Evolutionary conservation across 805 yeast genomes (phyloP), one percentile per base, ranked within the genome.

Genomic region (Suhomyces tanzawaensis): DNA sequence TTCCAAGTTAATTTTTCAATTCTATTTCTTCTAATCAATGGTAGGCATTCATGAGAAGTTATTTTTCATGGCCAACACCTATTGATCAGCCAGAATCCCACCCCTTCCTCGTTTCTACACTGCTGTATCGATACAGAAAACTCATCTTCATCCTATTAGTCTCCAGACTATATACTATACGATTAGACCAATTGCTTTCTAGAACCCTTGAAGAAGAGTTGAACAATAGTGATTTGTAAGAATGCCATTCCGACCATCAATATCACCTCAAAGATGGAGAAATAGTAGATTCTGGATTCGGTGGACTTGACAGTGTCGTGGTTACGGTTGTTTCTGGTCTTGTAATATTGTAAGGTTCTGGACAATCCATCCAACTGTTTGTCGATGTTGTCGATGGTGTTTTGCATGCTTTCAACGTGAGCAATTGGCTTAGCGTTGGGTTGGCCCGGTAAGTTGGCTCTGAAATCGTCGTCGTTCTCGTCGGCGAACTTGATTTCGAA

Each of bases 321-420:
- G 67, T 91, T 91, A 67, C 98, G 78, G 66, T 80, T 80, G 64
- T 86, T 91, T 69, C 99, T 82, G 9, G 95, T 81, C 64, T 81
- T 85, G 72, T 90, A 89, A 64, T 90, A 85, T 51, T 82, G 85
- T 57, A 91, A 66, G 26, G 81, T 69, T 48, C 73, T 73, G 50
- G 74, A 66, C 44, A 85, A 65, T 9, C 70, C 68, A 48, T 73
- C 76, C 54, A 84, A 69, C 51, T 82, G 82, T 5, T 56, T 50
- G 49, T 82, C 88, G 42, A 85, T 81, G 39, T 64, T 65, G 40
- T 71, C 73, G 17, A 82, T 78, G 3, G 82, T 72, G 21, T 52
- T 63, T 52, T 74, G 74, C 61, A 81, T 72, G 49, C 71, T 65
- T 41, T 73, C 70, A 32, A 76, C 79, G 46, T 68, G 72, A 9